phyloP scores from a whole-genome alignment of 2,329 filamentous ascomycete genomes.

The Orbilia brochopaga region DNA sequence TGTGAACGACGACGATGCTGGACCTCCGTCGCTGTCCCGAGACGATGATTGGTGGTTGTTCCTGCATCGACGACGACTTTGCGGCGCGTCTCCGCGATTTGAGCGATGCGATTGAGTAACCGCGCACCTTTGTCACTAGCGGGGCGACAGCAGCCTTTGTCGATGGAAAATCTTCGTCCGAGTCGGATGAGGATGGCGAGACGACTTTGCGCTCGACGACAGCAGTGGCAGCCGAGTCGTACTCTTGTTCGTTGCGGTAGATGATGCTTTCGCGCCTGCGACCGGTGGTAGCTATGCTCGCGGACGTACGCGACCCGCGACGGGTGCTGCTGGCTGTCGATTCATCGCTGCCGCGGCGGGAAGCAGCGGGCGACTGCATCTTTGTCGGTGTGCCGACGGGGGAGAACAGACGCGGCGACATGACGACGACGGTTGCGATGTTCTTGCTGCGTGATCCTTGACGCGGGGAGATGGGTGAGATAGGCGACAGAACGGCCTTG shows the following conservation, averaged over 20 bases:
- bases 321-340: conserved; percentile 29
- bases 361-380: conserved; percentile 35
- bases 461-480: conserved; percentile 39
- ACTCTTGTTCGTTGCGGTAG: conserved; percentile 48
- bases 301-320: conserved; percentile 35
- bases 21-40: conserved; percentile 34
- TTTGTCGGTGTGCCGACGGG: conserved; percentile 39
- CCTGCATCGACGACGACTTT: conserved; percentile 18
- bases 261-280: conserved; percentile 46
- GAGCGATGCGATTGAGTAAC: conserved; percentile 37
- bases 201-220: conserved; percentile 30
- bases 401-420: conserved; percentile 50
- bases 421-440: conserved; percentile 48
- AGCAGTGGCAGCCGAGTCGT: conserved; percentile 41
- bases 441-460: conserved; percentile 13
- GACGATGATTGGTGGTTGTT: conserved; percentile 42
- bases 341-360: conserved; percentile 48
- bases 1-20: conserved; percentile 50
- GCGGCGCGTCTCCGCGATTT: conserved; percentile 35
- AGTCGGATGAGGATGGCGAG: conserved; percentile 18
- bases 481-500: conserved; percentile 41
- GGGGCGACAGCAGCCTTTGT: conserved; percentile 44
- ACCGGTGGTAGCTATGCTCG: conserved; percentile 28
- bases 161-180: conserved; percentile 49
- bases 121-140: conserved; percentile 43